Percentiles rank a stretch among this genome's conserved stretches.
Conservation (phyloP, 2,329 filamentous ascomycete genomes). For the Fusarium solani-melongenae region DNA sequence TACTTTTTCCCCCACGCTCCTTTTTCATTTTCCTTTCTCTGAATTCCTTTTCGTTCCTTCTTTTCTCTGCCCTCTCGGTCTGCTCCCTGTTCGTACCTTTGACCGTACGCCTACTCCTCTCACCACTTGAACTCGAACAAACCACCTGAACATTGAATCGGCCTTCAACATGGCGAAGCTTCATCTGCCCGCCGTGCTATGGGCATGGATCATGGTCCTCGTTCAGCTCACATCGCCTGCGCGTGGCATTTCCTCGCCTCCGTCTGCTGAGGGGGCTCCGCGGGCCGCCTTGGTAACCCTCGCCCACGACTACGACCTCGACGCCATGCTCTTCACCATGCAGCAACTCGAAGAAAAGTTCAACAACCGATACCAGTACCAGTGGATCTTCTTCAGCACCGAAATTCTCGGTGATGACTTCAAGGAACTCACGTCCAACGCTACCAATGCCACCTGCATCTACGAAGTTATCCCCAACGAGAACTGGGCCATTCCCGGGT, state of each 20-base stretch:
- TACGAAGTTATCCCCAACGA: conserved; percentile 80
- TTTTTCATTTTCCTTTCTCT: conserved; percentile 26
- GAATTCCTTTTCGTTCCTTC: conserved; percentile 4
- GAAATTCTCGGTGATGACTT: conserved; percentile 82
- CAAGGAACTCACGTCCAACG: conserved; percentile 73
- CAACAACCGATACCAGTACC: conserved; percentile 86
- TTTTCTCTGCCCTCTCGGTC: conserved; percentile 19
- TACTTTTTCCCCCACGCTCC: conserved; percentile 27
- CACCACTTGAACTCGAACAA: neutral
- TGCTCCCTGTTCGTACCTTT: conserved; percentile 15
- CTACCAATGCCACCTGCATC: conserved; percentile 76
- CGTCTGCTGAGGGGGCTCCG: conserved; percentile 37
- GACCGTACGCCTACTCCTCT: neutral
- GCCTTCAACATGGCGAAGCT: conserved; percentile 31
- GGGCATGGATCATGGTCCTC: conserved; percentile 33
- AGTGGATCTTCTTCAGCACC: conserved; percentile 91
- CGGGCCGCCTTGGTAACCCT: conserved; percentile 49
- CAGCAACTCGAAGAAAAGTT: conserved; percentile 67
- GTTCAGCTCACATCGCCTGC: conserved; percentile 35
- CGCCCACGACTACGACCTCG: conserved; percentile 46
- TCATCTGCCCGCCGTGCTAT: conserved; percentile 9
- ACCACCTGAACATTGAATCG: neutral
- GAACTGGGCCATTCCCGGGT: conserved; percentile 76
- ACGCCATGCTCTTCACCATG: conserved; percentile 56
- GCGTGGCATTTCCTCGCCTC: conserved; percentile 25